Evolutionary conservation across 2,329 filamentous ascomycete species (phyloP), one percentile per base, ranked within the genome.

Genomic region (Pestalotiopsis sp.): DNA sequence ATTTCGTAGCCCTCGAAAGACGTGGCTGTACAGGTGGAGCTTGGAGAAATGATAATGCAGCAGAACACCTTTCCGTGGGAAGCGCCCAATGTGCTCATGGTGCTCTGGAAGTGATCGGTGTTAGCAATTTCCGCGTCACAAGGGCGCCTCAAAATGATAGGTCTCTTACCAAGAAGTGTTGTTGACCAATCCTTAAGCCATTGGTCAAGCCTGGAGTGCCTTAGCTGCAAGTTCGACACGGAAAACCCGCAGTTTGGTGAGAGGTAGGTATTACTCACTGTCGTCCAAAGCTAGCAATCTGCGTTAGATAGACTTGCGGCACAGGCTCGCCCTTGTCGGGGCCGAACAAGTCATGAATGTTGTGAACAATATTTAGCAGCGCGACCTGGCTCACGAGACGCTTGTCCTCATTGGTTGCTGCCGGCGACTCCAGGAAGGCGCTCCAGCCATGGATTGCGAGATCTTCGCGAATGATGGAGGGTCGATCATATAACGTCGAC

Each of bases 401-500:
- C 67, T 86, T 84, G 68, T 91, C 88, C 4, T 86, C 83, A 0
- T 86, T 82, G 0, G 83, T 87, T 3, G 86, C 82, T 23, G 84
- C 79, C 0, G 86, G 81, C 0, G 83, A 82, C 45, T 84, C 81
- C n/a, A 89, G 76, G 59, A 90, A 87, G 1, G 81, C 80, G 65
- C 90, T 86, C 79, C 87, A 87, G 4, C 87, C 87, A 64, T 87
- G 84, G 52, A 90, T 87, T 0, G 86, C 84, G 14, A 81, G 77
- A 66, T 90, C 87, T 65, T 90, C 88, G 36, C 86, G 85, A 0
- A 90, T 86, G 9, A 89, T 85, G 0, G 87, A 85, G 1, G 87
- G 86, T 2, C 89, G 81, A 2, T 87, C 87, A 66, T 91, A 90
- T 0, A 89, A 79, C 25, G 89, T 90, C 20, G 87, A 88, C 11